Evolutionary conservation across 2,329 filamentous ascomycete genomes (phyloP), one percentile per base, ranked within the genome.

Genomic region (Colletotrichum sp.): DNA sequence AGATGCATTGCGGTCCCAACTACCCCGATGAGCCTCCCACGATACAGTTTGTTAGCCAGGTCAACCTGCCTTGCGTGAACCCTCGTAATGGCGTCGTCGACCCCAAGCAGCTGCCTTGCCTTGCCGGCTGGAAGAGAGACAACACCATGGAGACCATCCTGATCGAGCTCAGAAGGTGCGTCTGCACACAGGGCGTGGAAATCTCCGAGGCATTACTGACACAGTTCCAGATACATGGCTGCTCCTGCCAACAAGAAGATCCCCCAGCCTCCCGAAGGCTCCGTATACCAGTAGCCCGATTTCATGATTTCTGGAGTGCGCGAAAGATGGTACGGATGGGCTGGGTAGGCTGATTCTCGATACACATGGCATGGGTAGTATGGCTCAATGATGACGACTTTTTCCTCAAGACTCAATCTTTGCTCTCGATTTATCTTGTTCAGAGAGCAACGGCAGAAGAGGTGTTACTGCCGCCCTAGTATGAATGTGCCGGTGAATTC

Each of bases 61-160:
- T 99, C 87, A 98, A 99, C 87, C 91, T 99, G n/a, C 97, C 97
- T 30, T 98, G 96, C 82, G 97, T 99, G 68, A 94, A 96, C 86
- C 89, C 90, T 78, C 91, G 89, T 79, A 94, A 94, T 78, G 97
- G 97, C 82, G 82, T 95, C 89, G 95, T 99, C 80, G 96, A 99
- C 83, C 93, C 95, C 21, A 90, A 90, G 75, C 95, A 96, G 83
- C 90, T 99, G 39, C 94, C 94, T 18, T 98, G 96, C 81, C 90
- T 99, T 60, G 92, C 93, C 71, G 93, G 95, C 84, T 99, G 97
- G 97, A 97, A 95, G 88, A 91, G 95, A 76, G 94, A 98, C 63
- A 97, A 96, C 83, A 98, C 96, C 39, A 98, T 98, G 95, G 96
- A 99, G 88, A 98, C 95, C 2, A 93, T 98, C 71, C 87, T 98